These are phyloP conservation scores for Candolleomyces eurysporus DNA, from an alignment of 768 basidiomycete genomes.

Conservation along the genomic window DNA sequence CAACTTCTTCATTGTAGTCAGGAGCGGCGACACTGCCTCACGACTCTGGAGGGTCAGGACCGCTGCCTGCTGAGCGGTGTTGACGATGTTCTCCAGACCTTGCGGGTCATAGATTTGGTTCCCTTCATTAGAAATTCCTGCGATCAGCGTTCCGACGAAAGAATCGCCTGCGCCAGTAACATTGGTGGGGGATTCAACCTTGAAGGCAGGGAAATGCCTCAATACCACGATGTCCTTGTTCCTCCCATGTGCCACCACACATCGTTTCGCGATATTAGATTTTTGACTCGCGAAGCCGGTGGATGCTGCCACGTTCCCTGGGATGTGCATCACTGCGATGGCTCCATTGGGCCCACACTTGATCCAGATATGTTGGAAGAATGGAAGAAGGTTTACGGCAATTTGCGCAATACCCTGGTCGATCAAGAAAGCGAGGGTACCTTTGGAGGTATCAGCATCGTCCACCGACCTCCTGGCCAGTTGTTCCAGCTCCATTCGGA, in stretches of 20 bases:
- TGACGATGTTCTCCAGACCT: slow-evolving; percentile 43
- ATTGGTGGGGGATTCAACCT: slow-evolving; percentile 48
- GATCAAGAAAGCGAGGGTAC: slow-evolving; percentile 60
- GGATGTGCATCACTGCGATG: slow-evolving; percentile 57
- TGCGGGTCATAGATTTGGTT: slow-evolving; percentile 44
- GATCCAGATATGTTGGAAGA: slow-evolving; percentile 80
- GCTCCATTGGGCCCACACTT: slow-evolving; percentile 80
- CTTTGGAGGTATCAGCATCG: slow-evolving; percentile 36
- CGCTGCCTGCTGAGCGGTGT: slow-evolving; percentile 64
- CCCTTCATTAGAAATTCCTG: slow-evolving; percentile 50
- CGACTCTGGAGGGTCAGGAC: slow-evolving; percentile 55
- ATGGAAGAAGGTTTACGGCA: slow-evolving; percentile 79
- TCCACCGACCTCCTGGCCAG: slow-evolving; percentile 48
- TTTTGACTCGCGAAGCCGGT: slow-evolving; percentile 52
- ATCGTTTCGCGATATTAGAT: slow-evolving; percentile 46
- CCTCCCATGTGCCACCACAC: slow-evolving; percentile 50
- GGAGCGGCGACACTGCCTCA: slow-evolving; percentile 62
- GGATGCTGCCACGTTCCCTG: slow-evolving; percentile 32
- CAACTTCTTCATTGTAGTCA: slow-evolving; percentile 36
- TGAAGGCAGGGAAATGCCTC: slow-evolving; percentile 68
- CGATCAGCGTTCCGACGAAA: slow-evolving; percentile 81
- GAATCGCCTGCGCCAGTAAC: slow-evolving; percentile 95
- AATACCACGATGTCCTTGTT: slow-evolving; percentile 54
- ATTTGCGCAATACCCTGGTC: slow-evolving; percentile 74
- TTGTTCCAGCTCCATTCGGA: slow-evolving; percentile 62